Conservation (phyloP, 2,329 filamentous ascomycete species). For the Arachnopeziza araneosa region DNA sequence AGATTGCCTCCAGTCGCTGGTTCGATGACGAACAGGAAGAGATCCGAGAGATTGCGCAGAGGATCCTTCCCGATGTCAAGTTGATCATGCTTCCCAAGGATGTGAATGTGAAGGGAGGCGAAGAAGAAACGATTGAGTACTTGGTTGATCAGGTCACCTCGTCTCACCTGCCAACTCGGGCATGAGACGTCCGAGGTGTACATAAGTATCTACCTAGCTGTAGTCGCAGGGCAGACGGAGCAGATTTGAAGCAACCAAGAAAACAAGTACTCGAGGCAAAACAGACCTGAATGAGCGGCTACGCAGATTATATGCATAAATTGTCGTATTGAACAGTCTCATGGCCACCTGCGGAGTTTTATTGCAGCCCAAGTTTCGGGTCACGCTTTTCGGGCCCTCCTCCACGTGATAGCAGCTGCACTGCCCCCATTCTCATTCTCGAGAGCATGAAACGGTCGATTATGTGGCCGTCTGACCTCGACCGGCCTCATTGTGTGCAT, state of each 20-base stretch:
- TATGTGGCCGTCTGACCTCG: not conserved
- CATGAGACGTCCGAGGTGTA: not conserved
- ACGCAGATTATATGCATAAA: not conserved
- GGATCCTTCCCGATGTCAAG: conserved; percentile 7
- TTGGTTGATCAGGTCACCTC: conserved; percentile 13
- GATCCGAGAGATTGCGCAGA: conserved; percentile 13
- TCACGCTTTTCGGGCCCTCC: not conserved
- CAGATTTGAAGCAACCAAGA: not conserved
- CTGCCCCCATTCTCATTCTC: not conserved
- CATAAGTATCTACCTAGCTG: not conserved
- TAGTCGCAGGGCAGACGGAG: not conserved
- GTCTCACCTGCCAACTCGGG: not conserved
- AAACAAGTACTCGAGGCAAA: not conserved
- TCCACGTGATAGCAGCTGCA: not conserved
- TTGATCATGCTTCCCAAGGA: conserved; percentile 11
- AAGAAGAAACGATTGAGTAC: conserved; percentile 9
- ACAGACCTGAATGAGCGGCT: not conserved
- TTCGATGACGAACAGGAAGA: conserved; percentile 17
- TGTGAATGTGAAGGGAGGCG: not conserved
- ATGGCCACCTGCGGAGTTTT: not conserved
- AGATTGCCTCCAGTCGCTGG: conserved; percentile 8
- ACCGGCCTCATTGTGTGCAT: not conserved
- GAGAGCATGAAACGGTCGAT: not conserved
- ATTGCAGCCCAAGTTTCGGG: not conserved
- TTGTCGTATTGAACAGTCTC: not conserved